A percentile compares a stretch with the other conserved stretches of the same genome.
phyloP scores from a whole-genome alignment of 345 rosid species.

The Rhizophora mangle region DNA sequence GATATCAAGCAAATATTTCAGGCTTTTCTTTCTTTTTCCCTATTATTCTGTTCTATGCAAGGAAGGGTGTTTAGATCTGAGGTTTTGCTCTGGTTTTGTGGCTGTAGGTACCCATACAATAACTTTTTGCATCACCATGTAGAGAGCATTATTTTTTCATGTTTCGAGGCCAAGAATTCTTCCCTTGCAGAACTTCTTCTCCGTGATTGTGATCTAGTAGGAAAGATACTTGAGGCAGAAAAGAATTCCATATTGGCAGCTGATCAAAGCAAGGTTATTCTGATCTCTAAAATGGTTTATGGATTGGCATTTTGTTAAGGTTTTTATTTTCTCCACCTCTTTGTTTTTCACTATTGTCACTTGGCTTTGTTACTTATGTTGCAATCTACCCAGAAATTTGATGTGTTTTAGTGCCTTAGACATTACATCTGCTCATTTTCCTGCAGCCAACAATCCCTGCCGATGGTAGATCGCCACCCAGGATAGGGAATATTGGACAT shows the following conservation, averaged over 20 bases:
- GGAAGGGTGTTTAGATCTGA: conserved; percentile 5
- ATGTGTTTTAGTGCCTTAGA: conserved; percentile 8
- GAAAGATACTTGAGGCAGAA: conserved; percentile 72
- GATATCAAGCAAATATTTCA: too few relatives aligned
- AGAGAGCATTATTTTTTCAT: conserved; percentile 69
- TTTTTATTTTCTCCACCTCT: conserved; percentile 6
- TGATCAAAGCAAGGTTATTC: conserved; percentile 57
- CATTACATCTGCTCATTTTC: conserved; percentile 17
- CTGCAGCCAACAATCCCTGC: conserved; percentile 73
- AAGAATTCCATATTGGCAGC: conserved; percentile 41
- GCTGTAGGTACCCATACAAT: conserved; percentile 84
- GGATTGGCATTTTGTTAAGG: neutral
- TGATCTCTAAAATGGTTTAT: neutral
- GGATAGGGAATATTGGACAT: conserved; percentile 86
- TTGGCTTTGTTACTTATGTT: conserved; percentile 10
- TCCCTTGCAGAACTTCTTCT: conserved; percentile 64
- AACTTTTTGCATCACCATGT: conserved; percentile 91
- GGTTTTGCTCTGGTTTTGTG: conserved; percentile 32
- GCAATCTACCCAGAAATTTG: neutral
- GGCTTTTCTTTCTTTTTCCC: too few relatives aligned
- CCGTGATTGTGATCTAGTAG: conserved; percentile 66
- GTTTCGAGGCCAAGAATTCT: conserved; percentile 75
- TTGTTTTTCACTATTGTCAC: conserved; percentile 11
- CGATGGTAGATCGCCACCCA: conserved; percentile 62
- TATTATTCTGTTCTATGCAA: neutral